Evolutionary conservation across 164 flowering plant species (phyloP), one percentile per base, ranked within the genome.

Genomic region (Tetrastigma voinierianum): DNA sequence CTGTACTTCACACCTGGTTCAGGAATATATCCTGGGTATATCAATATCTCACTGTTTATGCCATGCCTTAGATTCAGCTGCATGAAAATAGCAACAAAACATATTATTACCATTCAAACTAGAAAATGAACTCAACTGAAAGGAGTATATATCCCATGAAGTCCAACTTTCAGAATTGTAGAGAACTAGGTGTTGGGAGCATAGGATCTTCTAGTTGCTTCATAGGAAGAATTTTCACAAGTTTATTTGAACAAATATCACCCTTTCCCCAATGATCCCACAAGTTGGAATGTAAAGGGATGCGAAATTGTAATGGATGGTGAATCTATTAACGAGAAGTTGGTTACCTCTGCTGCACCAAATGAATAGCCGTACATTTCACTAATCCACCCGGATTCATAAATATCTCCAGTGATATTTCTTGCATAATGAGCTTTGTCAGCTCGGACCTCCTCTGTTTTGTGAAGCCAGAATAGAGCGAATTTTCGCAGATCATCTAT

Each of bases 361-460:
- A 95, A 95, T 45, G 98, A 86, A 76, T 95, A 95, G 58, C 99
- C 99, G 76, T 95, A 95, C 99, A 95, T 95, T 79, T 95, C 99
- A 74, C 99, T 95, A 25, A 92, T 90, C 99, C 98, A 95, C 18
- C 99, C 99, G 73, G 91, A 72, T 76, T 79, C 86, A 68, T 87
- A 95, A 47, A 92, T 77, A 70, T 95, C 98, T 48, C 99, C 99
- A 51, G 98, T 95, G 52, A 90, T 68, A 51, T 90, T 85, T 74
- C 69, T 89, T 9, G 87, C 84, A 80, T 91, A 92, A 75, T 95
- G 99, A 58, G 80, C 94, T 80, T 64, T 87, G 76, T 95, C 99
- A 60, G 97, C 96, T 21, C 99, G 88, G 25, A 95, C 98, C 78
- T 95, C 99, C 84, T 90, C 96, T 7, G 96, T 89, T 79, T 90